Conservation (phyloP, 306 rosid genomes). For the Cucurbita moschata region DNA sequence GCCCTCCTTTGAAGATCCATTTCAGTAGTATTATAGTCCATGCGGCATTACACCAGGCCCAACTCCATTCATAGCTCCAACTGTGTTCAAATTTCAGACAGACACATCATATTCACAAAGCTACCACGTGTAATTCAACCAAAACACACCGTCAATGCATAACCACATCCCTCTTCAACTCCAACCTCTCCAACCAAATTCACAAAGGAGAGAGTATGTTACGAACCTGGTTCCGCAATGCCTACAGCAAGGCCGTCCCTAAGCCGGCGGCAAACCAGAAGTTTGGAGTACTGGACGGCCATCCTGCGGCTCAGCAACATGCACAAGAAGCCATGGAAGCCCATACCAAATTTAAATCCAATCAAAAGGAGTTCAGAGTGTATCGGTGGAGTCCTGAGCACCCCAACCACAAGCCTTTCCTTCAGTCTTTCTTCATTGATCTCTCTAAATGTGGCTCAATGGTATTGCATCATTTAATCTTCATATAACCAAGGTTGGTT, state of each 20-base stretch:
- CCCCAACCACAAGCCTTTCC: constrained; percentile 21
- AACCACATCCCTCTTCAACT: too few species aligned
- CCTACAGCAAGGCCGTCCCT: constrained; percentile 10
- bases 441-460: constrained; percentile 18
- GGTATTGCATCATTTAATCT: not conserved
- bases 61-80: too few species aligned
- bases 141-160: too few species aligned
- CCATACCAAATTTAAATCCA: not conserved
- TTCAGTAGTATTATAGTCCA: too few species aligned
- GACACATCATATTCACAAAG: too few species aligned
- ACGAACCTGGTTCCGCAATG: constrained; percentile 15
- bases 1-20: too few species aligned
- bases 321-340: constrained; percentile 15
- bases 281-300: constrained; percentile 19
- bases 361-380: constrained; percentile 21
- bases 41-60: too few species aligned
- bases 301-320: constrained; percentile 16
- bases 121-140: too few species aligned
- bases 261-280: not conserved
- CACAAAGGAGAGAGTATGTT: not conserved
- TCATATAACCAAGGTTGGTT: too few species aligned
- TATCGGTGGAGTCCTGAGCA: constrained; percentile 28
- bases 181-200: too few species aligned
- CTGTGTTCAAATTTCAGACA: too few species aligned
- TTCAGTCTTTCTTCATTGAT: constrained; percentile 24